Evolutionary conservation across 495 filamentous ascomycete genomes (phyloP).

Genomic region (Aspergillus taichungensis): DNA sequence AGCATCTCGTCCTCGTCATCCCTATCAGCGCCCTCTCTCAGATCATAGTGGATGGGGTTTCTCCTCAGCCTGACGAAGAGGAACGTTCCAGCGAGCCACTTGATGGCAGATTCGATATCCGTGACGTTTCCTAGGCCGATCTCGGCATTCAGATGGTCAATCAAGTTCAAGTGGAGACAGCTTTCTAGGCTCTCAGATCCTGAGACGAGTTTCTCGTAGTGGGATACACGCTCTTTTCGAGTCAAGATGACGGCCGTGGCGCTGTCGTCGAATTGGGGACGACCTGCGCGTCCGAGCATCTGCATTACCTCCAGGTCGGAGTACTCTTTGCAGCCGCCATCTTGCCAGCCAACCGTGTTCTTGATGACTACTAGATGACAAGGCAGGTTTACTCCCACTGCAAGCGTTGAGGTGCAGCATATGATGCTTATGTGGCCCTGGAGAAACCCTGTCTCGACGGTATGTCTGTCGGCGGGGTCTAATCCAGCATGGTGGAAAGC

Average conservation of each 20-base stretch:
- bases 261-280: constrained; percentile 85
- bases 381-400: constrained; percentile 88
- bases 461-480: constrained; percentile 56
- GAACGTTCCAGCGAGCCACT: constrained; percentile 83
- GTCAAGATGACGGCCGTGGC: constrained; percentile 87
- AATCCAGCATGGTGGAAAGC: constrained; percentile 94
- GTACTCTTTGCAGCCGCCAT: constrained; percentile 62
- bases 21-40: constrained; percentile 49
- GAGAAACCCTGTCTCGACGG: constrained; percentile 65
- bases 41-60: constrained; percentile 72
- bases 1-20: constrained; percentile 58
- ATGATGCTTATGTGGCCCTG: constrained; percentile 76
- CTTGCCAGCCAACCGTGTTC: constrained; percentile 67
- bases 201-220: constrained; percentile 77
- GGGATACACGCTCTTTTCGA: constrained; percentile 50
- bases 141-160: constrained; percentile 92
- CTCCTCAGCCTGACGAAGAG: constrained; percentile 71
- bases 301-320: constrained; percentile 95
- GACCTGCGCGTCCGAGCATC: constrained; percentile 90
- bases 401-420: constrained; percentile 91
- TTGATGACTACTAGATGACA: constrained; percentile 92
- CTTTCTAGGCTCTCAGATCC: constrained; percentile 83
- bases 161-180: constrained; percentile 74
- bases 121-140: constrained; percentile 77
- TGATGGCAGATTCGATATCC: constrained; percentile 59